Percentiles rank a stretch among this genome's conserved stretches.
phyloP scores from a whole-genome alignment of 176 grass and related monocot genomes.

The Ananas comosus region DNA sequence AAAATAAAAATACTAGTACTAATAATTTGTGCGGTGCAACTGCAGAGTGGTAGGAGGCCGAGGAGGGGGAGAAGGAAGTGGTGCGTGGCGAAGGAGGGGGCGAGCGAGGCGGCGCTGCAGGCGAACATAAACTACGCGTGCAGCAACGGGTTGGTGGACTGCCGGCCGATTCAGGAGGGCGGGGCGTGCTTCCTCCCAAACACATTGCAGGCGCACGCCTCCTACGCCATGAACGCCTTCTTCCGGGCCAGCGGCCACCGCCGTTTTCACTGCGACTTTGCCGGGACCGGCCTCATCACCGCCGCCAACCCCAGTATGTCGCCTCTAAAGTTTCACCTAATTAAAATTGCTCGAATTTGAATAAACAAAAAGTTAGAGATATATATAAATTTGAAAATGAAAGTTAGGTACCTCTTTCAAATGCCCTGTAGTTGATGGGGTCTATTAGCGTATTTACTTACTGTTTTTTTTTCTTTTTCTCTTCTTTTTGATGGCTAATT shows the following conservation, averaged over 20 bases:
- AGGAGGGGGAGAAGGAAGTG: conserved; percentile 19
- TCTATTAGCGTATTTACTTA: too few species aligned
- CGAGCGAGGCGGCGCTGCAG: conserved; percentile 29
- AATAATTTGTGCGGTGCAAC: neutral
- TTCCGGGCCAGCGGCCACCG: conserved; percentile 42
- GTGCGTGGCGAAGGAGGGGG: conserved; percentile 52
- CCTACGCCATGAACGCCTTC: conserved; percentile 58
- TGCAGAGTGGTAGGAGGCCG: neutral
- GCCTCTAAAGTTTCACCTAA: too few species aligned
- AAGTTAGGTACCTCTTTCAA: too few species aligned
- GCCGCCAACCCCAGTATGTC: conserved; percentile 39
- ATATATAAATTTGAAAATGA: too few species aligned
- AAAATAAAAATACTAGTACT: too few species aligned
- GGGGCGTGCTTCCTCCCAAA: conserved; percentile 56
- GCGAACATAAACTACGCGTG: conserved; percentile 77
- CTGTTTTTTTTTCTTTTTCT: too few species aligned
- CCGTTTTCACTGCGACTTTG: conserved; percentile 47
- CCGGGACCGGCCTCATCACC: conserved; percentile 36
- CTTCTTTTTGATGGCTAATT: too few species aligned
- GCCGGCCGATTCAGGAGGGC: conserved; percentile 38
- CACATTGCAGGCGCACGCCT: conserved; percentile 34
- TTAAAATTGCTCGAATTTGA: too few species aligned
- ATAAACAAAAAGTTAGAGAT: too few species aligned
- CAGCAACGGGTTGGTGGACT: conserved; percentile 29
- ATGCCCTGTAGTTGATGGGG: too few species aligned